Evolutionary conservation across 768 basidiomycete species (phyloP).

Genomic region (Xerocomellus dryophilus): DNA sequence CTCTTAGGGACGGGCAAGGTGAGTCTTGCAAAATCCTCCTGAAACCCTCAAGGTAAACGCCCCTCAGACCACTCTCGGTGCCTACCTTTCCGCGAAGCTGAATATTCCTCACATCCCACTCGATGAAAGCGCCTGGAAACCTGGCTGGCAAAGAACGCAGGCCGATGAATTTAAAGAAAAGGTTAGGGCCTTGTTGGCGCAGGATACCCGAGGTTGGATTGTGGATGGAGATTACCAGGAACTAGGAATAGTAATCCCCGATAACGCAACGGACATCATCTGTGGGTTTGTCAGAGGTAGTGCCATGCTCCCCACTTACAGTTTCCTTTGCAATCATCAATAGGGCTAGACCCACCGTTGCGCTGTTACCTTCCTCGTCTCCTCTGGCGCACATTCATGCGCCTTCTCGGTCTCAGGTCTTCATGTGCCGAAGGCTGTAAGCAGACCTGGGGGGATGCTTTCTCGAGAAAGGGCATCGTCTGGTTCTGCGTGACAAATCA

Average conservation of each 20-base stretch:
- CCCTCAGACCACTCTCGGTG: constrained; percentile 46
- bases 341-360: constrained; percentile 70
- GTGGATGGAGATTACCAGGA: constrained; percentile 47
- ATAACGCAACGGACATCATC: constrained; percentile 48
- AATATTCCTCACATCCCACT: constrained; percentile 45
- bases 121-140: constrained; percentile 48
- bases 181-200: constrained; percentile 21
- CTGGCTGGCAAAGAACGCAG: constrained; percentile 42
- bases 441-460: constrained; percentile 39
- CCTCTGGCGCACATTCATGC: constrained; percentile 48
- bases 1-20: constrained; percentile 41
- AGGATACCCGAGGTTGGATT: constrained; percentile 46
- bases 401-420: constrained; percentile 34
- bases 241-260: constrained; percentile 34
- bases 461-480: constrained; percentile 50
- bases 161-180: constrained; percentile 23
- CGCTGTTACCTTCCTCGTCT: constrained; percentile 59
- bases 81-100: constrained; percentile 42
- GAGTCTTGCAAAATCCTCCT: constrained; percentile 4
- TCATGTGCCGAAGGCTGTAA: constrained; percentile 50
- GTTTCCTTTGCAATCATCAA: neutral
- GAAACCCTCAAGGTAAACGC: neutral
- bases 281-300: constrained; percentile 37
- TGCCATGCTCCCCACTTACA: neutral
- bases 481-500: constrained; percentile 49